Conservation (phyloP, 139 green algal genomes). For the Volvox africanus region DNA sequence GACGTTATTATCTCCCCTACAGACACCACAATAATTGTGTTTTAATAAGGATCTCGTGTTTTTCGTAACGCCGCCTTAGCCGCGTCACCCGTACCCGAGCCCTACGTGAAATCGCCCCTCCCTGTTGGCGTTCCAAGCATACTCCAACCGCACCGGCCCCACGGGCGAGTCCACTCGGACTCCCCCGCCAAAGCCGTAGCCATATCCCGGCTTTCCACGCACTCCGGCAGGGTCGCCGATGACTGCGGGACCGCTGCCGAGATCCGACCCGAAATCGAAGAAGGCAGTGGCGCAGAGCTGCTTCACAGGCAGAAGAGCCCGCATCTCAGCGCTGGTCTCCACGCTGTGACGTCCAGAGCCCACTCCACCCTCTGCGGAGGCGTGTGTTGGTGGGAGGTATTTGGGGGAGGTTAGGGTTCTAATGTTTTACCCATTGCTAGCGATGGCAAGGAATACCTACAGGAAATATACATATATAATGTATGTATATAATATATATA, state of each 20-base stretch:
- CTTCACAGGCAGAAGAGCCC: slow-evolving; percentile 74
- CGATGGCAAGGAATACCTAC: too few relatives aligned
- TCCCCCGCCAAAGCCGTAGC: slow-evolving; percentile 90
- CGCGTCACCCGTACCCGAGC: slow-evolving; percentile 78
- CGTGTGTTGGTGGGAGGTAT: neutral
- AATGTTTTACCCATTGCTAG: too few relatives aligned
- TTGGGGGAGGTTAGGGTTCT: too few relatives aligned
- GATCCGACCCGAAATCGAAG: slow-evolving; percentile 91
- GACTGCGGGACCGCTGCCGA: slow-evolving; percentile 89
- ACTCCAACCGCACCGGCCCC: slow-evolving; percentile 95
- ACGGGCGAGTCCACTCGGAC: slow-evolving; percentile 92
- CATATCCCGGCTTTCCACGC: slow-evolving; percentile 67
- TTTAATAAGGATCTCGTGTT: too few relatives aligned
- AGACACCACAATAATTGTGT: too few relatives aligned
- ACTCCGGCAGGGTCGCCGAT: slow-evolving; percentile 89
- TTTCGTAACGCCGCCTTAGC: neutral
- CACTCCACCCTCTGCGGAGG: slow-evolving; percentile 84
- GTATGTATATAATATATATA: too few relatives aligned
- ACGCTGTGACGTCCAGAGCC: slow-evolving; percentile 89
- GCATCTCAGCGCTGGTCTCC: slow-evolving; percentile 86
- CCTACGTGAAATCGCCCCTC: slow-evolving; percentile 93
- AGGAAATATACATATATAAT: too few relatives aligned
- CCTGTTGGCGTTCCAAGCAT: slow-evolving; percentile 90
- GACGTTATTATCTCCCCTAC: too few relatives aligned
- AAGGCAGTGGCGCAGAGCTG: slow-evolving; percentile 88